Base-by-base conservation (phyloP, 805 yeast genomes). In the Ogataea corticis region DNA sequence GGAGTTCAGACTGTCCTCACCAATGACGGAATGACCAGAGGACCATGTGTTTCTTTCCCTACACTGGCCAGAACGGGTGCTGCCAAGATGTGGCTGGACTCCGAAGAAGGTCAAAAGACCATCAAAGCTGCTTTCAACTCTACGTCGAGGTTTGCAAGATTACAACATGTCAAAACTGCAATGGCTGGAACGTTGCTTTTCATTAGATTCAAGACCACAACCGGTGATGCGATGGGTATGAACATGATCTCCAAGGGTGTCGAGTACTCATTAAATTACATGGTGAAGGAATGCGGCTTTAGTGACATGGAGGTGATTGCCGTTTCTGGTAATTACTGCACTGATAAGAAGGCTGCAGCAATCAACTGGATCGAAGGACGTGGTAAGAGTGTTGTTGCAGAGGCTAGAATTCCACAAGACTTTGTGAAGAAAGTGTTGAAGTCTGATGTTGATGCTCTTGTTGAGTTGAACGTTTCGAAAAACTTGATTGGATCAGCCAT, bases 191-290 rank as follows among this genome's bases (percentile, higher is more conserved):
- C 85, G 39, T 74, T 86, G 56, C 74, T 94, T 58, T 94, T 80
- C 61, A 85, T 94, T 57, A 82, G 99, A 62, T 94, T 94, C 75
- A 82, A 91, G 65, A 95, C 99, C n/a, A 90, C 96, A 32, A 94
- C 99, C 15, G 99, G 99, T 68, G 99, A 94, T 73, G 99, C 99
- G 15, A 94, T 94, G 99, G 99, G 99, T 54, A 94, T 94, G 99
- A 94, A 94, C 67, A 94, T 94, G 99, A 94, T 94, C 50, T 92
- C 98, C 23, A 94, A 94, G 70, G 99, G 99, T 67, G 97, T 90
- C 37, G 99, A 94, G 65, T 76, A 73, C 65, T 80, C 97, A 1
- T 77, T 94, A 61, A 82, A 83, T 50, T 81, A 77, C 64, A 89
- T 94, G 96, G 80, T 78, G 34, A 87, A 85, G 58, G 91, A 85